Evolutionary conservation across 352 stramenopile genomes (phyloP), one percentile per base, ranked within the genome.

Genomic region (Phytophthora parvispora): DNA sequence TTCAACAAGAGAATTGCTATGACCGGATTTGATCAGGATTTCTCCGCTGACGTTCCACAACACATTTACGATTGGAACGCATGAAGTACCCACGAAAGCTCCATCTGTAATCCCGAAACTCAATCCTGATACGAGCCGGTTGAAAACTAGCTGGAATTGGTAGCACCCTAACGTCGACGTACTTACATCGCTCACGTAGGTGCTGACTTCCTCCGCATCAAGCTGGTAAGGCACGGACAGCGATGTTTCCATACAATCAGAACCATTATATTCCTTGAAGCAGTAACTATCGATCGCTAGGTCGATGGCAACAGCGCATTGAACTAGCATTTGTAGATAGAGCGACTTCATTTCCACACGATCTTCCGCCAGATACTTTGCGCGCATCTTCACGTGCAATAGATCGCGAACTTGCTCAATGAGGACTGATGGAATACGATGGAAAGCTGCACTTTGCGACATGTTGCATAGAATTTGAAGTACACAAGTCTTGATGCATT

Each of bases 271-370:
- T 27, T 25, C 40, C 8, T 59, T 57, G 31, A 72, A 74, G 40
- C 54, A 77, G 40, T 53, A 48, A 22, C 72, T 81, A 52, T 95
- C 87, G 9, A 85, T 74, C 5, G 81, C 81, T 16, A 92, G 45
- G 60, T 94, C 84, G 12, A 94, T 29, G 22, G 80, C 67, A 24
- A 93, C 20, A 10, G 83, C 69, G 43, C 84, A 92, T 38, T 95
- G 77, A 0, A 90, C 64, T 4, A 95, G 63, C 24, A 45, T 61
- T 31, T 94, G 86, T 15, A 94, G 56, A 43, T 91, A 91, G 2
- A 79, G 67, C 13, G 84, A 92, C 38, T 94, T 94, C 15, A 77
- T 64, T 27, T 90, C 81, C 6, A 69, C 57, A 29, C 71, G 60
- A 16, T 87, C 81, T 49, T 94, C 88, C 1, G 57, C 68, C 18